Conservation (phyloP, 2,329 filamentous ascomycete genomes). For the Gliomastix tumulicola region DNA sequence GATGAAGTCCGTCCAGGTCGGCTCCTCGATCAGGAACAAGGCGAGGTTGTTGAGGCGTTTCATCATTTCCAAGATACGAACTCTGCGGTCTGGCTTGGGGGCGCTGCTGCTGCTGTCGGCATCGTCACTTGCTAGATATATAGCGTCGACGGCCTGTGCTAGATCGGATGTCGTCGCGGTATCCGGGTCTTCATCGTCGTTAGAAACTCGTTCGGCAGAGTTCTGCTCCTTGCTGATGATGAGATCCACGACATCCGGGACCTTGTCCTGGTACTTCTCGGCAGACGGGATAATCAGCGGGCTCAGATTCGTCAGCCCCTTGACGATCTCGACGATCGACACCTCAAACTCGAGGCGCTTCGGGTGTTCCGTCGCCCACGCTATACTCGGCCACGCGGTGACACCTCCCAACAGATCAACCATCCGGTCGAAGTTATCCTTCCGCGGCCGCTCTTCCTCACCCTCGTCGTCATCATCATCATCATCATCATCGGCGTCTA, state of each 20-base stretch:
- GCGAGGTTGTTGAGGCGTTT: neutral
- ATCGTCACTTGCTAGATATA: too few relatives aligned
- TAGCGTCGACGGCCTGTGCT: neutral
- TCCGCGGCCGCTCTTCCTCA: neutral
- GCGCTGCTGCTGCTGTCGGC: too few relatives aligned
- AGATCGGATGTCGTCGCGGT: neutral
- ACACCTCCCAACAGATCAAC: neutral
- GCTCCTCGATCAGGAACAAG: neutral
- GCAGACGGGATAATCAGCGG: neutral
- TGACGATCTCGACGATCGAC: neutral
- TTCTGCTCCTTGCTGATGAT: neutral
- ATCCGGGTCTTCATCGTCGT: neutral
- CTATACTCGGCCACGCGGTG: neutral
- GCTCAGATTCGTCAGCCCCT: neutral
- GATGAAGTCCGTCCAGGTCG: neutral
- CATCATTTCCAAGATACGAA: neutral
- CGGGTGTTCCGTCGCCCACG: neutral
- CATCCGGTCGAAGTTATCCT: neutral
- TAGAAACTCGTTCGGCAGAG: neutral
- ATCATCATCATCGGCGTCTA: neutral
- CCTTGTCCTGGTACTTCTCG: neutral
- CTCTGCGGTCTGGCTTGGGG: neutral
- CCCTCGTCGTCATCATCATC: neutral
- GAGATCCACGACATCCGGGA: neutral
- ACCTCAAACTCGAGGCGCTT: neutral